A percentile compares a stretch with the other conserved stretches of the same genome.
These are phyloP conservation scores for Sodiomyces alkalinus DNA, from an alignment of 2,329 filamentous ascomycete genomes.

Conservation along the genomic window DNA sequence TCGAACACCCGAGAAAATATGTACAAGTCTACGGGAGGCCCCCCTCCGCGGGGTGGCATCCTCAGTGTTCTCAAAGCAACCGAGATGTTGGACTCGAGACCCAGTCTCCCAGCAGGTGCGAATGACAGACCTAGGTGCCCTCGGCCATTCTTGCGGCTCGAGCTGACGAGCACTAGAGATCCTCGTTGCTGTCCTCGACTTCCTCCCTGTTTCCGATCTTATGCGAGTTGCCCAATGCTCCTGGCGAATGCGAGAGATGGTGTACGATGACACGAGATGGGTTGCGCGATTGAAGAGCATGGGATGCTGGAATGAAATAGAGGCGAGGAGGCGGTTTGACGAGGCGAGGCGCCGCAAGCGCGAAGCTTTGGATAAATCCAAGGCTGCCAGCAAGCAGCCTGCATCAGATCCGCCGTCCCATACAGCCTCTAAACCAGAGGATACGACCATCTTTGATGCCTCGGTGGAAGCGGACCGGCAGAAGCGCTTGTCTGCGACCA, in stretches of 20 bases:
- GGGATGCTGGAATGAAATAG: slow-evolving; percentile 81
- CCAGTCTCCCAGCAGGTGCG: slow-evolving; percentile 68
- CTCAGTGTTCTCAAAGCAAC: slow-evolving; percentile 66
- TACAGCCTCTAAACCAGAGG: slow-evolving; percentile 14
- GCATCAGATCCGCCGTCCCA: slow-evolving; percentile 9
- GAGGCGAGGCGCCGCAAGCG: slow-evolving; percentile 47
- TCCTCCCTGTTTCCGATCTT: slow-evolving; percentile 72
- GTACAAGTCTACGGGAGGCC: slow-evolving; percentile 27
- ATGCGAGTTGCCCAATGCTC: slow-evolving; percentile 75
- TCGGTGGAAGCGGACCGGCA: slow-evolving; percentile 48
- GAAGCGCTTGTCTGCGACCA: slow-evolving; percentile 18
- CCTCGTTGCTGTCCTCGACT: slow-evolving; percentile 74
- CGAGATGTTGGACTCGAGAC: slow-evolving; percentile 64
- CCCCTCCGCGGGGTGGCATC: slow-evolving; percentile 35
- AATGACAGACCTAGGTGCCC: neutral
- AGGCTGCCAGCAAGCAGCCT: slow-evolving; percentile 7
- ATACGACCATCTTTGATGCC: slow-evolving; percentile 61
- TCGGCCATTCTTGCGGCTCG: neutral
- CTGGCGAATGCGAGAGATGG: slow-evolving; percentile 86
- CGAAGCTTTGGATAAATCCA: slow-evolving; percentile 31
- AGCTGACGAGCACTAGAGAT: slow-evolving; percentile 46
- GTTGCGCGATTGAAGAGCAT: slow-evolving; percentile 73
- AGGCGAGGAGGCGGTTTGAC: slow-evolving; percentile 70
- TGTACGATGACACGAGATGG: slow-evolving; percentile 96
- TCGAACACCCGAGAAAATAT: no score